Evolutionary conservation across 2,329 filamentous ascomycete genomes (phyloP), one percentile per base, ranked within the genome.

Genomic region (Didymella pinodella): DNA sequence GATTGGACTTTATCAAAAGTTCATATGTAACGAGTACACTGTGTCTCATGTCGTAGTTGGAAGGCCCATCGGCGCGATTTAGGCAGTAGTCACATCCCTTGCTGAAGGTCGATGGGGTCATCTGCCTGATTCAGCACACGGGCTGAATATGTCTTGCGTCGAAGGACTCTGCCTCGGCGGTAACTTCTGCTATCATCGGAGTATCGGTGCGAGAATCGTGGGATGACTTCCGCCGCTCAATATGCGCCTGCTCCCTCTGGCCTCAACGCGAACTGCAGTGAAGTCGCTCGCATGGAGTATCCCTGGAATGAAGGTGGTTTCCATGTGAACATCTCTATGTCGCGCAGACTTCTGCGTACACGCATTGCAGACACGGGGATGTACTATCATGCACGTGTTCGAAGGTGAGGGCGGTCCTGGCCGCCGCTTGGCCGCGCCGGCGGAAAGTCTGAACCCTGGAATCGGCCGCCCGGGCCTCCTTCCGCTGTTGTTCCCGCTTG

Each of bases 401-500:
- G 47, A 60, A 22, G 49, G 63, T 20, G 60, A 53, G 48, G 41
- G 61, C 20, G 36, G 38, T 52, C 28, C 59, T 54, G 65, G 64
- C 48, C 61, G 46, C 63, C 63, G 54, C 63, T 70, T 70, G 65
- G 66, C 69, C 69, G 64, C 62, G 53, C 63, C 63, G 64, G 56
- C 45, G 38, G 38, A 41, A 16, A 11, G 36, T 40, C 32, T 50
- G 56, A 59, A 41, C 61, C 61, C 57, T 34, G 36, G 46, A 59
- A 62, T 62, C 56, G 56, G 56, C 49, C 38, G 65, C 70, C 67
- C 48, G 73, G 73, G 70, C 67, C 73, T 72, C 63, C 45, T 61
- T 62, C 61, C 71, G 69, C 69, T 66, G 48, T 57, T 46, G 55
- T 62, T 68, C 66, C 71, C 71, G 69, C 55, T 63, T 64, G 64